Evolutionary conservation across 345 rosid genomes (phyloP).

Genomic region (Arabis alpina): DNA sequence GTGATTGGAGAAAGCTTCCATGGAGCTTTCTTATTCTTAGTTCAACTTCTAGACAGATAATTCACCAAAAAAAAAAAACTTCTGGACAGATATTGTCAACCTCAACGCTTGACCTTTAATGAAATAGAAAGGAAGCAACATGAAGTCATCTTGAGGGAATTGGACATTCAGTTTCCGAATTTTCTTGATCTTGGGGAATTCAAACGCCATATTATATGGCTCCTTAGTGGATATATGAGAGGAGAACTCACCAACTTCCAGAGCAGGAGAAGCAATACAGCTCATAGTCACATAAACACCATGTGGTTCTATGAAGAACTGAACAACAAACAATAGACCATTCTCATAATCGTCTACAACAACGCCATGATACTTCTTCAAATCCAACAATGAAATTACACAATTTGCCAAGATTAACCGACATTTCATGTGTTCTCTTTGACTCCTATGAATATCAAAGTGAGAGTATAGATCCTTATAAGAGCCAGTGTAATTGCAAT

Average conservation of each 20-base stretch:
- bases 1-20: too few species aligned
- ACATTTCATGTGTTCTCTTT: too few species aligned
- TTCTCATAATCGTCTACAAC: conserved; percentile 15
- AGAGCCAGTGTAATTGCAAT: conserved; percentile 51
- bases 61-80: background rate
- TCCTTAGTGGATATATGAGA: background rate
- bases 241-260: conserved; percentile 14
- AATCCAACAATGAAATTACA: too few species aligned
- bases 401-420: too few species aligned
- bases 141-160: background rate
- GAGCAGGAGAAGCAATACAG: conserved; percentile 30
- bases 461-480: conserved; percentile 43
- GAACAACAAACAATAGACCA: conserved; percentile 39
- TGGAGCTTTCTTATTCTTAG: background rate
- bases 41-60: background rate
- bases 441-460: conserved; percentile 29
- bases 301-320: conserved; percentile 15
- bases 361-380: too few species aligned
- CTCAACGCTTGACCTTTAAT: background rate
- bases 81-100: background rate
- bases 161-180: background rate
- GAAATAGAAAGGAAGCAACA: conserved; percentile 3
- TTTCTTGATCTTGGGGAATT: background rate
- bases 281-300: conserved; percentile 39
- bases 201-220: background rate